A percentile compares a stretch with the other conserved stretches of the same genome.
These are phyloP conservation scores for Coemansia guatemalensis DNA, from an alignment of 192 early-diverging fungal genomes.

Conservation along the genomic window DNA sequence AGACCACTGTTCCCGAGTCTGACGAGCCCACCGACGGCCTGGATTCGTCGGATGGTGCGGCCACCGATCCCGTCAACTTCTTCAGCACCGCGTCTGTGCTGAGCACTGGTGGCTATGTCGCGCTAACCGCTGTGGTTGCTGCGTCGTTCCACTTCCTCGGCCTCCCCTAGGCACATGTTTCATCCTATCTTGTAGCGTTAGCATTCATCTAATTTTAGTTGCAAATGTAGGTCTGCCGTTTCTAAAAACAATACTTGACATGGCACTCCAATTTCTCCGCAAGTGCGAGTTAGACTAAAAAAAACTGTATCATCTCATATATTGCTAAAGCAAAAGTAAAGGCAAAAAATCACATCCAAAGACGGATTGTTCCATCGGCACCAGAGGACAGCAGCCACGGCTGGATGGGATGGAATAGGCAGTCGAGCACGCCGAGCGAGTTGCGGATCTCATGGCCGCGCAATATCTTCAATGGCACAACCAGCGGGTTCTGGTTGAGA, in stretches of 20 bases:
- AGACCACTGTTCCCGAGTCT: constrained; percentile 33
- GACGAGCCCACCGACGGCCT: constrained; percentile 40
- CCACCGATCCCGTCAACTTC: constrained; percentile 41
- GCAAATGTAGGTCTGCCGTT: background rate
- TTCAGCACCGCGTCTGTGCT: constrained; percentile 43
- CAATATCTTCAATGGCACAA: constrained; percentile 97
- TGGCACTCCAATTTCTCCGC: too few relatives aligned
- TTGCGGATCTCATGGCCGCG: constrained; percentile 75
- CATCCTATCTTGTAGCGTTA: background rate
- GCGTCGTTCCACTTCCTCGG: constrained; percentile 42
- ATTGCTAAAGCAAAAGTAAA: background rate
- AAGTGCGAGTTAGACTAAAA: background rate
- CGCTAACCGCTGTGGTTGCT: constrained; percentile 35
- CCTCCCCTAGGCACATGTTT: constrained; percentile 15
- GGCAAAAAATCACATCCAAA: constrained; percentile 67
- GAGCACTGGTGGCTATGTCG: constrained; percentile 39
- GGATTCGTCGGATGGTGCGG: constrained; percentile 22
- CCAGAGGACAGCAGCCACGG: constrained; percentile 96
- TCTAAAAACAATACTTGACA: background rate
- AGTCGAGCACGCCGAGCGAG: constrained; percentile 74
- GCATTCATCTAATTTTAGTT: background rate
- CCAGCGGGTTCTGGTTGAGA: constrained; percentile 93
- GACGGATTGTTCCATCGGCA: constrained; percentile 83
- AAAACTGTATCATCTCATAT: background rate
- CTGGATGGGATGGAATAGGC: constrained; percentile 93